Conservation (phyloP, 768 basidiomycete species). For the Leccinellum luteum region DNA sequence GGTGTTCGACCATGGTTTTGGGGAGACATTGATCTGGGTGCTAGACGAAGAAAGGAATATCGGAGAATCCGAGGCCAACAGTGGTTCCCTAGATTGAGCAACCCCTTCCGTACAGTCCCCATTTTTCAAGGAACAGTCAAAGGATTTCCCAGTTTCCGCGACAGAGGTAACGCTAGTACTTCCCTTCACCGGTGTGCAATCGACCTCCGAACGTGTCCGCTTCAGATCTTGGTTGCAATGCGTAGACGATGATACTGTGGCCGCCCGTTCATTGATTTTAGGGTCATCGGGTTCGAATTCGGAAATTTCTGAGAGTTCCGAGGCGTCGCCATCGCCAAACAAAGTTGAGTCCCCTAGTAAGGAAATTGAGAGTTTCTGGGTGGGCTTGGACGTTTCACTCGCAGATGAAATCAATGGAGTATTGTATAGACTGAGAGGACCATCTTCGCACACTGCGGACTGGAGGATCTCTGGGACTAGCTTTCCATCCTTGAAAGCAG, state of each 20-base stretch:
- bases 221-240: not conserved
- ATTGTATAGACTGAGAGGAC: not conserved
- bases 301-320: constrained; percentile 34
- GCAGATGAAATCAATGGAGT: not conserved
- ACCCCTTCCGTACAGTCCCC: not conserved
- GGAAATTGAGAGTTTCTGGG: not conserved
- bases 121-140: not conserved
- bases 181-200: constrained; percentile 15
- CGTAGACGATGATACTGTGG: not conserved
- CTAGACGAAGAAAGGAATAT: constrained; percentile 12
- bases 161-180: not conserved
- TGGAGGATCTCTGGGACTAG: not conserved
- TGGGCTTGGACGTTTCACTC: not conserved
- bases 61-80: constrained; percentile 5
- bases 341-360: constrained; percentile 1
- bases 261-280: not conserved
- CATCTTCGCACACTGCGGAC: not conserved
- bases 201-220: not conserved
- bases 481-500: not conserved
- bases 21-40: constrained; percentile 15
- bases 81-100: not conserved
- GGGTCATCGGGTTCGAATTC: constrained; percentile 22
- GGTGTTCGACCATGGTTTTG: not conserved
- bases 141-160: not conserved
- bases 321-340: constrained; percentile 20